phyloP scores from a whole-genome alignment of 202 grass and related monocot species.

The Hordeum pubiflorum region DNA sequence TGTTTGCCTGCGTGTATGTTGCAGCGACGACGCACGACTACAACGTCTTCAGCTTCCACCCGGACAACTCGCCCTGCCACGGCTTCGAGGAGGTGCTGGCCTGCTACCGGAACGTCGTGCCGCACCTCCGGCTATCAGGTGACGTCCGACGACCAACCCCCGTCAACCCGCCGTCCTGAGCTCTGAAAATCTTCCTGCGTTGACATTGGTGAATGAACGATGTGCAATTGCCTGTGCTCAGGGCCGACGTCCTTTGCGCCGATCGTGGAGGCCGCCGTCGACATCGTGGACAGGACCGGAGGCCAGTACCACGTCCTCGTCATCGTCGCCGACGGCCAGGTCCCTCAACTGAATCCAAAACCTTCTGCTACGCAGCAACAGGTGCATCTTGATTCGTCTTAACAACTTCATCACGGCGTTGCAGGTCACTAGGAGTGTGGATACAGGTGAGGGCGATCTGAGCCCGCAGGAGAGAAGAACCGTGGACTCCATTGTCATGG shows the following conservation, averaged over 20 bases:
- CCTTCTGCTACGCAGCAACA: neutral
- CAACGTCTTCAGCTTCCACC: conserved; percentile 80
- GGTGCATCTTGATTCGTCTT: neutral
- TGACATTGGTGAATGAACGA: neutral
- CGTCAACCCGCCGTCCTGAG: neutral
- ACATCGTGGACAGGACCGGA: conserved; percentile 64
- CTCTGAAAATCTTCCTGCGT: neutral
- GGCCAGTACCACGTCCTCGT: conserved; percentile 93
- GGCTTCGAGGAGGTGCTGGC: conserved; percentile 87
- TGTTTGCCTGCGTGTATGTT: conserved; percentile 26
- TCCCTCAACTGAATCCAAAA: neutral
- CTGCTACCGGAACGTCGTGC: conserved; percentile 66
- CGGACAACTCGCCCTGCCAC: conserved; percentile 59
- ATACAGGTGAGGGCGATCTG: conserved; percentile 45
- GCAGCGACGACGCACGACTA: conserved; percentile 79
- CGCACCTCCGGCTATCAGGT: conserved; percentile 74
- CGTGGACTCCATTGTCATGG: conserved; percentile 85
- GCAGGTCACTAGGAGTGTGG: conserved; percentile 75
- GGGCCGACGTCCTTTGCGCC: conserved; percentile 87
- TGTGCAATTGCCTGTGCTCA: neutral
- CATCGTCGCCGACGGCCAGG: conserved; percentile 90
- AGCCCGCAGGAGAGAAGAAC: conserved; percentile 86
- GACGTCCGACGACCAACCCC: neutral
- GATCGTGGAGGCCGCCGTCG: conserved; percentile 75
- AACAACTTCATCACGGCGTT: neutral